Conservation (phyloP, 805 yeast genomes). For the Nakazawaea populi region DNA sequence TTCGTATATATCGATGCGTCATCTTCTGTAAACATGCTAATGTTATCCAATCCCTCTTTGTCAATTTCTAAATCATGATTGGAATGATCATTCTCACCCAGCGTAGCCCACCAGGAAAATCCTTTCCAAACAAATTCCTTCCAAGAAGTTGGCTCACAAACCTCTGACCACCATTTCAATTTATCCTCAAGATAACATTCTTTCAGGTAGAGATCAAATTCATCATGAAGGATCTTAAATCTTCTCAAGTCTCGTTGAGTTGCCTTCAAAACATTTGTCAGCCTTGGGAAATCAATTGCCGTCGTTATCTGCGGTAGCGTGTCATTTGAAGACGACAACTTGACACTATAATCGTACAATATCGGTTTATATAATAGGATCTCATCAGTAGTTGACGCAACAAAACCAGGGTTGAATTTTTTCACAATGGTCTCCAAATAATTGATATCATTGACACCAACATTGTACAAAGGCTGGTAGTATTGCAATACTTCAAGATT, state of each 20-base stretch:
- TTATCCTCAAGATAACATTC: conserved; percentile 5
- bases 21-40: conserved; percentile 5
- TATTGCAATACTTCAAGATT: conserved; percentile 20
- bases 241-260: conserved; percentile 32
- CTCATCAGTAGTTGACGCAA: conserved; percentile 65
- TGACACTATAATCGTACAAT: conserved; percentile 42
- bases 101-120: conserved; percentile 83
- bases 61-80: conserved; percentile 35
- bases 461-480: conserved; percentile 51
- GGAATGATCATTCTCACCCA: conserved; percentile 52
- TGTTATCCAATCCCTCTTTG: conserved; percentile 8
- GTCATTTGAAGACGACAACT: conserved; percentile 10
- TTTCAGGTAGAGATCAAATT: conserved; percentile 14
- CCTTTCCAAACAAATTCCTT: conserved; percentile 61
- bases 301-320: background rate
- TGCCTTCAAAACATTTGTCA: conserved; percentile 16
- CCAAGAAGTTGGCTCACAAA: conserved; percentile 48
- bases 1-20: conserved; percentile 3
- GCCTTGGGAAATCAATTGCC: background rate
- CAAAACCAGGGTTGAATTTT: conserved; percentile 28
- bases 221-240: conserved; percentile 23
- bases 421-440: conserved; percentile 21
- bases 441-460: conserved; percentile 53
- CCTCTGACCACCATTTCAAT: conserved; percentile 36
- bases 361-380: conserved; percentile 48